Conservation (phyloP, 495 filamentous ascomycete species). For the Neurospora sp. region DNA sequence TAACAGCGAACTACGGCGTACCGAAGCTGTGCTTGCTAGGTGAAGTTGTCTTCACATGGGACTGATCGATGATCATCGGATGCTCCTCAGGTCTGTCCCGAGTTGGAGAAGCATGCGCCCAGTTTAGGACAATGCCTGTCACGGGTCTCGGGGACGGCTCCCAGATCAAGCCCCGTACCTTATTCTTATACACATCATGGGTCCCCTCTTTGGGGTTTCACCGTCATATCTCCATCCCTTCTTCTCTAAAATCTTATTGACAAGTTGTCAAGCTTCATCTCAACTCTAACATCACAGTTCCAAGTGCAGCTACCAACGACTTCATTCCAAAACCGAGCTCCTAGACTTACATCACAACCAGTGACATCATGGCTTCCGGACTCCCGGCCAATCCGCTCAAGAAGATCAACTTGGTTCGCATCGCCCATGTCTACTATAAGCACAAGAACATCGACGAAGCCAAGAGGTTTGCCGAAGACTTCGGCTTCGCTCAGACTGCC, state of each 20-base stretch:
- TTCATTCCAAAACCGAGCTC: too few species aligned
- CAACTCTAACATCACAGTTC: not conserved
- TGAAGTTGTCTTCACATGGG: not conserved
- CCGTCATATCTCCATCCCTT: not conserved
- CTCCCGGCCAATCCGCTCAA: conserved; percentile 15
- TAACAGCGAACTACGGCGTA: not conserved
- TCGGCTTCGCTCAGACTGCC: conserved; percentile 43
- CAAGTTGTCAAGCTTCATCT: not conserved
- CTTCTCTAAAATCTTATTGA: not conserved
- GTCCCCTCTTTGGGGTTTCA: not conserved
- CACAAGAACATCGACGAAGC: conserved; percentile 41
- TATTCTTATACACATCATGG: not conserved
- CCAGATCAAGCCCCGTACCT: not conserved
- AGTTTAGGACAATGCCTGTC: not conserved
- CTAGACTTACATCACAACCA: not conserved
- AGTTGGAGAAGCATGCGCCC: not conserved
- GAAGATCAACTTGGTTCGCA: conserved; percentile 44
- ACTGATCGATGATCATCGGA: not conserved
- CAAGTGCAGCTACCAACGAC: not conserved
- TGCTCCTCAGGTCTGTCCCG: not conserved
- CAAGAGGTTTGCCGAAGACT: conserved; percentile 42
- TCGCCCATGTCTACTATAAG: conserved; percentile 49
- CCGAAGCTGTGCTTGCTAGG: not conserved
- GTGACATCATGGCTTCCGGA: conserved; percentile 17
- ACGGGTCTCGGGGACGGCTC: not conserved